Base-by-base conservation (phyloP, 768 basidiomycete genomes). In the Serendipita sp. region DNA sequence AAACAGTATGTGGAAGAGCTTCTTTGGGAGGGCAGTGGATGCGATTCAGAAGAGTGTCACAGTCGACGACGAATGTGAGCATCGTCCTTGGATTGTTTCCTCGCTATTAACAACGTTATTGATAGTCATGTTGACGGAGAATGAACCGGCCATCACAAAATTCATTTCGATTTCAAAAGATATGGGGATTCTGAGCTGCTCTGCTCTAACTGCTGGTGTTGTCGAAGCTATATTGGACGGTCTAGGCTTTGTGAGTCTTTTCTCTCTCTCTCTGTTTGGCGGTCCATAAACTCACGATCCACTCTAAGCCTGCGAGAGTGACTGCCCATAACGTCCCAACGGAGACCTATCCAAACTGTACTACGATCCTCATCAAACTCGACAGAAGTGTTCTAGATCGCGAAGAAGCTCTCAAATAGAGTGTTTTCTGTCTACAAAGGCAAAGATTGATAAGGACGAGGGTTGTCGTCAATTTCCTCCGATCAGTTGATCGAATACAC, bases 191-290 rank as follows among this genome's bases (percentile, higher is more conserved):
- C 79, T 99, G 44, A 94, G 88, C 69, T 97, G 93, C 71, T 96
- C 92, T n/a, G 97, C 96, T 2, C 88, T 95, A 71, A 91, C 92
- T 0, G 96, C 96, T 10, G 96, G 96, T 1, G 85, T 99, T 58
- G 95, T 99, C 11, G 96, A 99, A 75, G 96, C 94, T 10, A 91
- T 95, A 15, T 78, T 97, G 67, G 94, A 97, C 72, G 93, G 92
- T 1, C 78, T 95, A 29, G 90, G 91, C 65, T 92, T 98, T 69
- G 94, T 96, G 71, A 71, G 91, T 83, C n/a, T 3, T n/a, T 63
- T 6, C 44, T 53, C 43, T 55, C 55, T 23, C 13, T 46, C 33
- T 64, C 13, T 34, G 33, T 45, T 67, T 4, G 58, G 68, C 69
- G 66, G 67, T 13, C 13, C 18, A 27, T 65, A 48, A 66, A 27